Evolutionary conservation across 495 filamentous ascomycete species (phyloP), one percentile per base, ranked within the genome.

Genomic region (Neurospora sp.): DNA sequence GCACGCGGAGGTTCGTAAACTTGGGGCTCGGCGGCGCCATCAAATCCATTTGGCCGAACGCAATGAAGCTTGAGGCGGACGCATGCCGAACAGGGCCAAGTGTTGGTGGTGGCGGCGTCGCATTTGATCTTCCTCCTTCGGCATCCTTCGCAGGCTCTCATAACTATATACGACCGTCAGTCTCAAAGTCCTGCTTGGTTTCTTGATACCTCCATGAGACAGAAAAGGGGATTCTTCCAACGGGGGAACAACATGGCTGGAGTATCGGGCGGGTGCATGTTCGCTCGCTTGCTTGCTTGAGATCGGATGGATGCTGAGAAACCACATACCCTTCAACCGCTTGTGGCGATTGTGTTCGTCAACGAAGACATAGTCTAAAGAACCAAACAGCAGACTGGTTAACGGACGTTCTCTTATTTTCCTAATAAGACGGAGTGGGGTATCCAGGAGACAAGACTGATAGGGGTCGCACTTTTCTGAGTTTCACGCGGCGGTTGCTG

Each of bases 311-410:
- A 59, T 59, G 48, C 48, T 59, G 20, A 69, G 42, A 54, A 48
- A 73, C 54, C 71, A 62, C 82, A 78, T 89, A 97, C 94, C 94
- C 86, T 99, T 99, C 72, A 98, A 84, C 75, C 96, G 88, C 84
- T 98, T 98, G 83, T 99, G 96, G 62, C 96, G 90, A 82, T 98
- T 99, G 81, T 99, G 95, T 82, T 99, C 96, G 81, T 99, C 96
- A 70, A 99, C 96, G 78, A 99, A 99, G 69, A 99, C 96, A 92
- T 97, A 99, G 79, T 97, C 94, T 98, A 75, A 37, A 74, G 72
- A 44, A 74, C 14, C 74, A 81, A 78, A 77, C 3, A 37, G 31
- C 27, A 35, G 7, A 46, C 37, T 39, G 18, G 27, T 44, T 31
- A 31, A 44, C 18, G 40, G 20, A 31, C 16, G 37, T 71, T 44